Base-by-base conservation (phyloP, 345 rosid genomes). In the Ceriops decandra region DNA sequence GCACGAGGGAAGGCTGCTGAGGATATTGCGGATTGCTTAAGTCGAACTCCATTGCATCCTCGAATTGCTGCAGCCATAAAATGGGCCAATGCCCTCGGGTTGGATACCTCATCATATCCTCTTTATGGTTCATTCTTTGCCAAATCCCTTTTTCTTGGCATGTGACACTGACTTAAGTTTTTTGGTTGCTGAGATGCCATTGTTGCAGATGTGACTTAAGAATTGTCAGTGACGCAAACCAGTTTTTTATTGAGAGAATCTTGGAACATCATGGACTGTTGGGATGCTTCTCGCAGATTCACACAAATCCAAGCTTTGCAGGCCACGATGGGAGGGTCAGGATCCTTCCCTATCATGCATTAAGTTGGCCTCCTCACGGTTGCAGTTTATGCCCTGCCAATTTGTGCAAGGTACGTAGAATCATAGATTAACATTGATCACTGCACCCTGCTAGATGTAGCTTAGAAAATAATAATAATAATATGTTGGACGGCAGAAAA, bases 201-300 rank as follows among this genome's bases (percentile, higher is more conserved):
- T 53, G 35, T 6, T 64, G 70, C 77, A 90, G 98, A 72, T 92
- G 96, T 59, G 89, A 92, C 64, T 68, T 92, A 62, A 92, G 81
- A 82, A 82, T 90, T 62, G 72, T 90, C 73, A 90, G 96, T 64
- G 98, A 92, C 64, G 96, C 98, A 1, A 92, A 87, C 66, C 85
- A 72, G 22, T 87, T 88, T 74, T 92, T 87, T 77, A 88, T 92
- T 17, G 93, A 85, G 76, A 88, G 85, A 63, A 92, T 90, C 70
- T 63, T 90, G 82, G 90, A 88, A 35, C 82, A 85, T 67, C 89
- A 87, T 52, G 73, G 82, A 53, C 72, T 90, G 74, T 61, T 82
- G 78, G 86, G 76, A 61, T 86, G 82, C 79, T 92, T 92, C 69
- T 87, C 95, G 0, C 85, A 83, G 57, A 86, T 88, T 10, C 59